Conservation (phyloP, 306 rosid species). For the Acacia confusa region DNA sequence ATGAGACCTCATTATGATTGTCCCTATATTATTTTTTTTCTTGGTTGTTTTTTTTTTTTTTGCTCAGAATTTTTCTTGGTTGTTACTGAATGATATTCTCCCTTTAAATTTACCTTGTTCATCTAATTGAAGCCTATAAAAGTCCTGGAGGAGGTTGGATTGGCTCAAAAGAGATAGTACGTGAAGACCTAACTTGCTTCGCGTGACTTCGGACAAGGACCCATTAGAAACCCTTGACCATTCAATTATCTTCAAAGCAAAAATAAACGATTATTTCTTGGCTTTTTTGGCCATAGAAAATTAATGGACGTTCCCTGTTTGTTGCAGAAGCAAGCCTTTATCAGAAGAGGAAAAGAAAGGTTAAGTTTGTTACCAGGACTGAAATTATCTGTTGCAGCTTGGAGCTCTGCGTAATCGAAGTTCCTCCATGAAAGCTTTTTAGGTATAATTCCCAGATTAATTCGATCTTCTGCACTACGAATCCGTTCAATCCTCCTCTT, state of each 20-base stretch:
- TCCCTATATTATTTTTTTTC: too few relatives aligned
- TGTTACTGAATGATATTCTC: too few relatives aligned
- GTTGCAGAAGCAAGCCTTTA: neutral
- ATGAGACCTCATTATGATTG: too few relatives aligned
- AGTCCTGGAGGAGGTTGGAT: neutral
- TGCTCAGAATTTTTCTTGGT: too few relatives aligned
- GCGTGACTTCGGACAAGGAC: neutral
- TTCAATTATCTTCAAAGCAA: neutral
- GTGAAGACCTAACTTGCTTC: neutral
- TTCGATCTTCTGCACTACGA: slow-evolving; percentile 56
- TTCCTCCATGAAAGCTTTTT: slow-evolving; percentile 82
- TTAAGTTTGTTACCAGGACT: slow-evolving; percentile 44
- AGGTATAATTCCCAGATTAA: slow-evolving; percentile 43
- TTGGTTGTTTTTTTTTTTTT: too few relatives aligned
- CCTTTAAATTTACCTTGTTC: too few relatives aligned
- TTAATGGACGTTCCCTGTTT: neutral
- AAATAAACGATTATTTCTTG: neutral
- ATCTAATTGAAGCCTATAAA: too few relatives aligned
- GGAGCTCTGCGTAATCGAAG: slow-evolving; percentile 66
- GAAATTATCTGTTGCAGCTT: slow-evolving; percentile 70
- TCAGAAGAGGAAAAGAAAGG: neutral
- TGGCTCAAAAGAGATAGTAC: neutral
- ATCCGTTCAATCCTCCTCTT: slow-evolving; percentile 50
- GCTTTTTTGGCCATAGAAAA: neutral
- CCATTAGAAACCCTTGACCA: neutral